A percentile compares a stretch with the other conserved stretches of the same genome.
Evolutionary conservation across 2,329 filamentous ascomycete genomes (phyloP).

Genomic region (Karstenula rhodostoma): DNA sequence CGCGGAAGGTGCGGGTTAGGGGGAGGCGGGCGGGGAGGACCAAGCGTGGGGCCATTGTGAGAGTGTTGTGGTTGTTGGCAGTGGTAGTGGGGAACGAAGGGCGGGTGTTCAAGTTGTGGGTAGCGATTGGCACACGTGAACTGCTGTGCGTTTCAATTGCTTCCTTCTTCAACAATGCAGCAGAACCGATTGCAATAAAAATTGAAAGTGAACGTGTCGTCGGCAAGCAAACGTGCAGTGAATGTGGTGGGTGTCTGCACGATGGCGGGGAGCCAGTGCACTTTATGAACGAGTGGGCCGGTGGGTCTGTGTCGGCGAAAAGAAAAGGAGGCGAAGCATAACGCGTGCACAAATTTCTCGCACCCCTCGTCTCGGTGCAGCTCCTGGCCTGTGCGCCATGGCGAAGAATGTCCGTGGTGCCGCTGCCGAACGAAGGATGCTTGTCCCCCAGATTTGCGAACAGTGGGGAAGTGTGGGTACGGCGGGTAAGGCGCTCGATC

Average conservation of each 20-base stretch:
- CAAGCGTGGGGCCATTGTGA: slow-evolving; percentile 24
- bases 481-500: background rate
- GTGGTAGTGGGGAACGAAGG: background rate
- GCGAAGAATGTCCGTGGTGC: background rate
- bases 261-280: slow-evolving; percentile 13
- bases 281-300: slow-evolving; percentile 20
- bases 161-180: background rate
- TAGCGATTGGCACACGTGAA: background rate
- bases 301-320: background rate
- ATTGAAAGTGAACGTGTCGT: background rate
- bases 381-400: background rate
- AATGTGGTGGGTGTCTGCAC: background rate
- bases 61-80: background rate
- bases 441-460: slow-evolving; percentile 2
- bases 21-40: slow-evolving; percentile 32
- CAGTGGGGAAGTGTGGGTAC: background rate
- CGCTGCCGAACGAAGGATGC: background rate
- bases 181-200: background rate
- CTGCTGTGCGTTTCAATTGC: background rate
- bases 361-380: background rate
- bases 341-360: slow-evolving; percentile 20
- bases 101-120: background rate
- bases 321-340: slow-evolving; percentile 21
- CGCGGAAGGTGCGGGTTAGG: slow-evolving; percentile 28
- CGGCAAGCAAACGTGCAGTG: slow-evolving; percentile 10